These are phyloP conservation scores for Aspergillus ibericus DNA, from an alignment of 2,329 filamentous ascomycete species.

Conservation along the genomic window DNA sequence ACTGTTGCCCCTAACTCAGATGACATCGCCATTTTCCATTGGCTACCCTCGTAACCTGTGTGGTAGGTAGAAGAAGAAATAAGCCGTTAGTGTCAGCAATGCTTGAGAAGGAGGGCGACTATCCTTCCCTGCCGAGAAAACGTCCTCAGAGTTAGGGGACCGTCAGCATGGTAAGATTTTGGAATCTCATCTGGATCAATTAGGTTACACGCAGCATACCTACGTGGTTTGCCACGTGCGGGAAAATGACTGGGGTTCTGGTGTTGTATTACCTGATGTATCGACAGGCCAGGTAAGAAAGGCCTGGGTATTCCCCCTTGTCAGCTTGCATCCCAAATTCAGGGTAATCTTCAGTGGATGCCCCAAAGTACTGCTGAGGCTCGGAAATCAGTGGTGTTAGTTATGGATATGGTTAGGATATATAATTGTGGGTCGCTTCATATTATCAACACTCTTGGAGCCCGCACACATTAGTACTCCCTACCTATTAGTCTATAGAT, in stretches of 20 bases:
- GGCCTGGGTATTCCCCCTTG: neutral
- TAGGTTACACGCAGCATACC: slow-evolving; percentile 16
- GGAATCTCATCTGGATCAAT: slow-evolving; percentile 16
- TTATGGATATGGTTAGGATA: neutral
- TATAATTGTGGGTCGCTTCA: neutral
- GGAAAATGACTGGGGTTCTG: slow-evolving; percentile 6
- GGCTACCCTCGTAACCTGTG: no score
- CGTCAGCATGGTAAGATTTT: neutral
- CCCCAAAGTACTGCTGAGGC: neutral
- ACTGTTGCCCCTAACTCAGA: neutral
- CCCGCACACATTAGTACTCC: neutral
- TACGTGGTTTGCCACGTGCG: slow-evolving; percentile 15
- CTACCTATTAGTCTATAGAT: neutral
- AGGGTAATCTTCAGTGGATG: neutral
- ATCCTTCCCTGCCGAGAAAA: neutral
- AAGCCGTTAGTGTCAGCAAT: neutral
- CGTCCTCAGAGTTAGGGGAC: neutral
- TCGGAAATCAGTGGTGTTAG: neutral
- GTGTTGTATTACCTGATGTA: neutral
- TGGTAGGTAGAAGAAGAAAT: neutral
- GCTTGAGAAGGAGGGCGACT: neutral
- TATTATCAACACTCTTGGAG: neutral
- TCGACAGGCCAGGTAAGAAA: neutral
- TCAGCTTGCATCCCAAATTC: neutral
- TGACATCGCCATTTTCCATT: no score